phyloP scores from a whole-genome alignment of 805 yeast species.

The Metschnikowia picachoensis region DNA sequence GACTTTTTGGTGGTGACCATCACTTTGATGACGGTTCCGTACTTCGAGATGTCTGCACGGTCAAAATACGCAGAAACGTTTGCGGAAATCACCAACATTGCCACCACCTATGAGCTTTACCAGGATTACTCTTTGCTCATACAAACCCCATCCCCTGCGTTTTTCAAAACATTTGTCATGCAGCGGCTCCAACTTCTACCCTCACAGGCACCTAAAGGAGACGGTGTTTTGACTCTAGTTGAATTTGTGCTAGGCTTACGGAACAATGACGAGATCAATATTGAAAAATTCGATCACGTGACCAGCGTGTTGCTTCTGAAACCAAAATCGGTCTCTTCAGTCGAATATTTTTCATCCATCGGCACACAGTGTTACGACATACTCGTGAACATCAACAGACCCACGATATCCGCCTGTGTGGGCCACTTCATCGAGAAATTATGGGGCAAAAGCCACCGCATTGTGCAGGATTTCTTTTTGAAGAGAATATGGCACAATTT shows the following conservation, averaged over 20 bases:
- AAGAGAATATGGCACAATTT: constrained; percentile 44
- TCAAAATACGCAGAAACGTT: constrained; percentile 11
- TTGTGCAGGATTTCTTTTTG: constrained; percentile 59
- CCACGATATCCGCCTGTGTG: constrained; percentile 54
- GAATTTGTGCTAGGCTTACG: constrained; percentile 77
- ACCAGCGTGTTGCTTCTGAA: constrained; percentile 60
- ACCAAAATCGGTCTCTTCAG: constrained; percentile 49
- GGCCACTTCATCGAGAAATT: constrained; percentile 51
- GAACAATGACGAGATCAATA: constrained; percentile 63
- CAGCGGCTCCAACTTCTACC: constrained; percentile 52
- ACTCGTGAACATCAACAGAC: constrained; percentile 56
- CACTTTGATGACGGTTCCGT: constrained; percentile 37
- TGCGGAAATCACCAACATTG: constrained; percentile 32
- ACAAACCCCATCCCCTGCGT: constrained; percentile 43
- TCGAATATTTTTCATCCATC: constrained; percentile 52
- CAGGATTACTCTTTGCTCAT: constrained; percentile 57
- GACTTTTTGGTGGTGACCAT: constrained; percentile 53
- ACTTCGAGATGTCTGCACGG: constrained; percentile 15
- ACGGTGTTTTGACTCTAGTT: constrained; percentile 70
- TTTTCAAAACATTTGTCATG: constrained; percentile 47
- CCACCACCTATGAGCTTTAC: constrained; percentile 67
- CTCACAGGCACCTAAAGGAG: constrained; percentile 43
- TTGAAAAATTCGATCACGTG: constrained; percentile 64
- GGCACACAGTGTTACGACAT: constrained; percentile 62
- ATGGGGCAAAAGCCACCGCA: constrained; percentile 45